phyloP scores from a whole-genome alignment of 768 basidiomycete species.

The Crassisporium funariophilum region DNA sequence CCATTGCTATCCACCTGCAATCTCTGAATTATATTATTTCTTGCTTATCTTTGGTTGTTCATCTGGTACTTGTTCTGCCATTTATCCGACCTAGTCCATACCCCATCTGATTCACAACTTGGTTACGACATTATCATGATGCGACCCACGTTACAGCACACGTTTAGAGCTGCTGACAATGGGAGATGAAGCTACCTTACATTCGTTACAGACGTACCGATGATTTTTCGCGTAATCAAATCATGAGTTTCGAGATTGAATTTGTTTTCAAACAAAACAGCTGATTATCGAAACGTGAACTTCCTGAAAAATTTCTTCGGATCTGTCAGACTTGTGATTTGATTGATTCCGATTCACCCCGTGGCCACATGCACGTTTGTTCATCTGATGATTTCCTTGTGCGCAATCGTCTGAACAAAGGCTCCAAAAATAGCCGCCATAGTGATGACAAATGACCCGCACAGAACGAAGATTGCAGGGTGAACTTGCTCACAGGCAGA shows the following conservation, averaged over 20 bases:
- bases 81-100: constrained; percentile 4
- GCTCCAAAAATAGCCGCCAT: too few relatives aligned
- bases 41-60: background rate
- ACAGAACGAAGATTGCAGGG: too few relatives aligned
- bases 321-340: too few relatives aligned
- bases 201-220: constrained; percentile 15
- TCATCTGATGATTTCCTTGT: too few relatives aligned
- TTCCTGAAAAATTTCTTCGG: too few relatives aligned
- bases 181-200: constrained; percentile 18
- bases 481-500: too few relatives aligned
- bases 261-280: too few relatives aligned
- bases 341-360: too few relatives aligned
- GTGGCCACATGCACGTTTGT: too few relatives aligned
- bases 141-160: constrained; percentile 10
- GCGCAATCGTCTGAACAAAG: too few relatives aligned
- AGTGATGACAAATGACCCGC: too few relatives aligned
- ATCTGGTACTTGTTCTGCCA: background rate
- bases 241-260: background rate
- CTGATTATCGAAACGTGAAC: too few relatives aligned
- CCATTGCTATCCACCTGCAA: constrained; percentile 3
- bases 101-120: background rate
- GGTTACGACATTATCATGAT: constrained; percentile 5
- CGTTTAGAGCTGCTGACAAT: constrained; percentile 6
- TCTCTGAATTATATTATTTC: constrained; percentile 4
- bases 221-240: background rate